A percentile compares a stretch with the other conserved stretches of the same genome.
Evolutionary conservation across 1,139 yeast species (phyloP).

Genomic region (Lodderomyces elongisporus): DNA sequence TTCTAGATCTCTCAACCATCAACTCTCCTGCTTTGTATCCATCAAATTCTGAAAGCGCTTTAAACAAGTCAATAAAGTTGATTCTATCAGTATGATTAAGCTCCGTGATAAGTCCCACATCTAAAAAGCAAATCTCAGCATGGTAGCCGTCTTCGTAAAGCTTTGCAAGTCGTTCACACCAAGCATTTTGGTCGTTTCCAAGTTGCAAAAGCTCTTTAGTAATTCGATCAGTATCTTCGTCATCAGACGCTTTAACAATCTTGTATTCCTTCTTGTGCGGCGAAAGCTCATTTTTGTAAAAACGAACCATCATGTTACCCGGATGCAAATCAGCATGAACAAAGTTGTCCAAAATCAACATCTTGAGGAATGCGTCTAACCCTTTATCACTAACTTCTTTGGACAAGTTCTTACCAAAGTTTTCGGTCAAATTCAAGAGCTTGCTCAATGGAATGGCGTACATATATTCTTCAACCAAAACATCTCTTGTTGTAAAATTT

Average conservation of each 20-base stretch:
- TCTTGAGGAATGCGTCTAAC: conserved; percentile 83
- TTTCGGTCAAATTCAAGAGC: conserved; percentile 43
- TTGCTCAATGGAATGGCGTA: conserved; percentile 78
- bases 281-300: conserved; percentile 50
- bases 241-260: conserved; percentile 42
- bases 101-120: conserved; percentile 91
- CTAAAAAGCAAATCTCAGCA: conserved; percentile 87
- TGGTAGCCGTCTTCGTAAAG: conserved; percentile 61
- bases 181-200: conserved; percentile 36
- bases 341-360: conserved; percentile 88
- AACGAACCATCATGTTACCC: conserved; percentile 84
- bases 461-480: conserved; percentile 81
- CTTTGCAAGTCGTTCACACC: conserved; percentile 46
- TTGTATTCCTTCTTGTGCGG: conserved; percentile 45
- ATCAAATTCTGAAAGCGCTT: conserved; percentile 84
- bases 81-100: conserved; percentile 69
- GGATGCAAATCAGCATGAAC: conserved; percentile 97
- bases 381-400: conserved; percentile 82
- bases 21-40: conserved; percentile 93
- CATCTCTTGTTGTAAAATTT: conserved; percentile 61
- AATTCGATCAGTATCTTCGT: conserved; percentile 43
- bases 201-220: conserved; percentile 42
- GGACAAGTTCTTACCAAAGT: conserved; percentile 52
- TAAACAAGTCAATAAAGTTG: conserved; percentile 84
- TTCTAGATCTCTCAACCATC: conserved; percentile 89